These are phyloP conservation scores for Crotalaria pallida DNA, from an alignment of 306 rosid species.

Conservation along the genomic window DNA sequence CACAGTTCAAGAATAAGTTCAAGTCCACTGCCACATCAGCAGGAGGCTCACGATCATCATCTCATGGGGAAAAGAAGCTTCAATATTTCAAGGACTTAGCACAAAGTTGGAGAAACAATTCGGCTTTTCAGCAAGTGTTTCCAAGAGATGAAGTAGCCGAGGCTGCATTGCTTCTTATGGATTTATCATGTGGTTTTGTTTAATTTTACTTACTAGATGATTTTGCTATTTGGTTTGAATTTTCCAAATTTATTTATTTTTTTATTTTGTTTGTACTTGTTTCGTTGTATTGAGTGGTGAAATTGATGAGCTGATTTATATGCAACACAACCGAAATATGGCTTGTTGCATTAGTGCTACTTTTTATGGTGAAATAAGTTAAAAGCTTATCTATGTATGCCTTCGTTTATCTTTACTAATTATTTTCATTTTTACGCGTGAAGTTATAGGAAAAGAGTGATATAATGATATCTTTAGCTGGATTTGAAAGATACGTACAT, in stretches of 20 bases:
- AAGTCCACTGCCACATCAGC: slow-evolving; percentile 3
- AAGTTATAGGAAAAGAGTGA: too few relatives aligned
- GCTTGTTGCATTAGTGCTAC: background rate
- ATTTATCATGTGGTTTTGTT: slow-evolving; percentile 53
- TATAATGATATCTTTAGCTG: too few relatives aligned
- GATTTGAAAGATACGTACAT: too few relatives aligned
- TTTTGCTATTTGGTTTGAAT: background rate
- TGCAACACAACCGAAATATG: background rate
- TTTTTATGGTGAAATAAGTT: background rate
- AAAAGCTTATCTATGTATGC: background rate
- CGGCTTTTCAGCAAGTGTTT: slow-evolving; percentile 33
- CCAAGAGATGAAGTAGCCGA: slow-evolving; percentile 59
- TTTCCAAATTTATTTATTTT: background rate
- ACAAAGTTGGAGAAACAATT: slow-evolving; percentile 26
- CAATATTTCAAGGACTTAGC: slow-evolving; percentile 31
- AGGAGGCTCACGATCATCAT: too few relatives aligned
- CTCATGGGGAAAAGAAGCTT: slow-evolving; percentile 3
- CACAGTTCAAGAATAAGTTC: slow-evolving; percentile 35
- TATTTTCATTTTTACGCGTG: too few relatives aligned
- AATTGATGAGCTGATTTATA: background rate
- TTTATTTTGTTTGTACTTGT: background rate
- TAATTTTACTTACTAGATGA: background rate
- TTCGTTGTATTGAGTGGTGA: background rate
- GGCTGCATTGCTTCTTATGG: slow-evolving; percentile 71
- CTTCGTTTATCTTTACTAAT: background rate